Base-by-base conservation (phyloP, 768 basidiomycete species). In the Glaciozyma martinii region DNA sequence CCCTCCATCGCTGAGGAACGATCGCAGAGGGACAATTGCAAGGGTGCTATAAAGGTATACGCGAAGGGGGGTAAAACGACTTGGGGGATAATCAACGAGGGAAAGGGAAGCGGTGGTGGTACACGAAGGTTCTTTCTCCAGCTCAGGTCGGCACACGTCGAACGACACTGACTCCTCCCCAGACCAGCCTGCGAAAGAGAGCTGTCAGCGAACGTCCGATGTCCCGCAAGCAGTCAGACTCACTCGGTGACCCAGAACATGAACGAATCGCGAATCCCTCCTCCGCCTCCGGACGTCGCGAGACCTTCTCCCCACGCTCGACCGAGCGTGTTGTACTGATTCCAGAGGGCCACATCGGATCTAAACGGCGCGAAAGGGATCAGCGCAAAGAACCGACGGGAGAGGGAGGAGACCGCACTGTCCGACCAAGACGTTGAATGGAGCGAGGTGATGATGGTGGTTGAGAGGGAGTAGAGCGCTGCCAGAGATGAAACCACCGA, bases 401-500 rank as follows among this genome's bases (percentile, higher is more conserved):
- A 6, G 37, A 40, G 37, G 12, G 37, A 13, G 12, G 29, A 52
- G 19, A 25, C 60, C 66, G 30, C 27, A 10, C 29, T 30, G 16
- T 12, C 53, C 15, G 21, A 66, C 25, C 15, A 57, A 23, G 30
- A 50, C 23, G 18, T 60, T 50, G 64, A 64, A 66, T 18, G 62
- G 61, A 1, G 61, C 55, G 27, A 64, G 42, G 40, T 56, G 37
- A 56, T 69, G 68, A 29, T 60, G 54, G 54, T 69, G 68, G 5
- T 25, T 60, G 49, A 50, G 7, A 5, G 68, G 68, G 27, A 66
- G 33, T 1, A 66, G n/a, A 23, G 27, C 55, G 52, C 61, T 53
- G 19, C 68, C 68, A 32, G 30, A 63, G 33, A 70, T 37, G n/a
- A 70, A 25, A 19, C 68, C 68, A 42, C 63, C 6, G 59, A 70